A percentile compares a stretch with the other conserved stretches of the same genome.
These are phyloP conservation scores for Keithomyces neogunnii DNA, from an alignment of 2,329 filamentous ascomycete species.

Conservation along the genomic window DNA sequence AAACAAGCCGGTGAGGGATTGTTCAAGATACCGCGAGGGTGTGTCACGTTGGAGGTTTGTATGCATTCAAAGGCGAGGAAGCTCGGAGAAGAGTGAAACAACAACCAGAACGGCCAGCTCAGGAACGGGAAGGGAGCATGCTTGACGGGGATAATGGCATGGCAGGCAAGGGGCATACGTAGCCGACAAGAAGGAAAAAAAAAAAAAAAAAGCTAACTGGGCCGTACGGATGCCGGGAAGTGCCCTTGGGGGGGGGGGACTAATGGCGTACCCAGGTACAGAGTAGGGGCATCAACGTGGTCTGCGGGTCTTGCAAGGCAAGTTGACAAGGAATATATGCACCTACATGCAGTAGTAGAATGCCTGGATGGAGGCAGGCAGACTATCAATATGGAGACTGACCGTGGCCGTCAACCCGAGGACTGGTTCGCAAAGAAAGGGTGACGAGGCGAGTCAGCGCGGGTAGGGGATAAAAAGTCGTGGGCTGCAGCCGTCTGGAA, in stretches of 20 bases:
- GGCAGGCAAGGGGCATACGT: neutral
- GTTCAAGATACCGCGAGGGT: no score
- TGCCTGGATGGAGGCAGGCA: neutral
- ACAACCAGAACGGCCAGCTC: neutral
- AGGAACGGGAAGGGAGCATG: neutral
- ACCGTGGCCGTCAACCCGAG: neutral
- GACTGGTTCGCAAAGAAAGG: neutral
- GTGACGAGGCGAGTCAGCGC: neutral
- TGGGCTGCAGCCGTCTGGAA: neutral
- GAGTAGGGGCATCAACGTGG: neutral
- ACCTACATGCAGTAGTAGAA: constrained; percentile 3
- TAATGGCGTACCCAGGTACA: neutral
- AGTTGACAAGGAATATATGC: constrained; percentile 3
- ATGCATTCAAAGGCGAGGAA: neutral
- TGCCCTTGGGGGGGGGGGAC: neutral
- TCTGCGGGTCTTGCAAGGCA: neutral
- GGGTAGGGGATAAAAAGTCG: neutral
- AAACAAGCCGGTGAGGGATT: no score
- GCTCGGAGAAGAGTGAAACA: neutral
- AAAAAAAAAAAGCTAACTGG: neutral
- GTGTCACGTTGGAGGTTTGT: neutral
- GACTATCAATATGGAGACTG: neutral
- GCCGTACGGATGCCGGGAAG: neutral
- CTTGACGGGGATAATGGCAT: neutral
- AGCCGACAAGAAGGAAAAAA: neutral